Evolutionary conservation across 352 stramenopile species (phyloP), one percentile per base, ranked within the genome.

Genomic region (Pythium brassicae): DNA sequence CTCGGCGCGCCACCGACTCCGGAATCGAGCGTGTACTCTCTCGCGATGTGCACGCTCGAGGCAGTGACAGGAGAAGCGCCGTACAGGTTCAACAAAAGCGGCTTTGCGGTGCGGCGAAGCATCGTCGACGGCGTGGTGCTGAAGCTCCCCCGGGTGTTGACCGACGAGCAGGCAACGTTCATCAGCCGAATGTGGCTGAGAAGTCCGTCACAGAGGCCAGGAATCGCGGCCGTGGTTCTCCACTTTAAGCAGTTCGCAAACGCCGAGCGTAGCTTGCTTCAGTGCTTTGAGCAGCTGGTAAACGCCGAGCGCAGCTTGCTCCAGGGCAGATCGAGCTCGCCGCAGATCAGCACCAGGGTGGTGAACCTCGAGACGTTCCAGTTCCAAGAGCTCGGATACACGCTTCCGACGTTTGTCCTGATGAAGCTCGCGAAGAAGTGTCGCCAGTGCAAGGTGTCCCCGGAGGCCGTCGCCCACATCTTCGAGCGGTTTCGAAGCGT

Each of bases 1-100:
- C 37, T 26, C 11, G 39, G 27, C 19, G 51, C 26, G 17, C 11
- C 35, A 17, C 23, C 39, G 23, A 49, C 51, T 9, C 7, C 20
- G 9, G 51, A 22, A n/a, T 57, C 37, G 9, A 9, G 3, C 20
- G 40, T 57, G 8, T 57, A 49, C 34, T 57, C 51, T 12, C 23
- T 57, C 4, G 25, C 19, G 10, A 57, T 57, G 51, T 57, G 51
- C 27, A 22, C 19, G 11, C 25, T 52, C 11, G 53, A 59, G 27
- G 29, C 23, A 14, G 11, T 59, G 26, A 53, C 40, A 32, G 26
- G 26, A 23, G 19, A 51, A 22, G 32, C 23, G 17, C 26, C 53
- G 9, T 59, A 43, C 17, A 7, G 29, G 27, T 6, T 4, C 5
- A 42, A 25, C n/a, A 19, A 25, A 3, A 25, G 25, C n/a, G 32